Evolutionary conservation across 305 asterid species (phyloP).

Genomic region (Fraxinus sp.): DNA sequence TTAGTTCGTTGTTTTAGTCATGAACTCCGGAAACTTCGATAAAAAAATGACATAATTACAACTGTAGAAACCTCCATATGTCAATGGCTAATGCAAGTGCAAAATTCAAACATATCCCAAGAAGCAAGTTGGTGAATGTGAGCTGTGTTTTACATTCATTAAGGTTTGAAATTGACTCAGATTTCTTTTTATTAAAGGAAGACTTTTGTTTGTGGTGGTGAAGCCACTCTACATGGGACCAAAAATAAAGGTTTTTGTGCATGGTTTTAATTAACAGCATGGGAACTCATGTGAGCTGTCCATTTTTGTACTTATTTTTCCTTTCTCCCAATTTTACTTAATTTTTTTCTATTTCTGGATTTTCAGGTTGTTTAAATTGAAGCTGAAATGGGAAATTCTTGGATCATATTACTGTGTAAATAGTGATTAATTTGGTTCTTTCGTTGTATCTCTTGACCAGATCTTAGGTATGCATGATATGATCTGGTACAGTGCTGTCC

Average conservation of each 20-base stretch:
- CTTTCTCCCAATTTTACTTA: background rate
- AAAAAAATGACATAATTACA: conserved; percentile 38
- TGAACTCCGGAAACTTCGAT: background rate
- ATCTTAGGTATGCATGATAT: conserved; percentile 21
- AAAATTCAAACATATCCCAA: conserved; percentile 39
- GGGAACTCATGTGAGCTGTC: conserved; percentile 80
- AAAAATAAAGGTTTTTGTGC: conserved; percentile 37
- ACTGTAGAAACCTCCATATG: conserved; percentile 34
- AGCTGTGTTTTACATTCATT: conserved; percentile 36
- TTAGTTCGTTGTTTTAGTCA: background rate
- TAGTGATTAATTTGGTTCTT: conserved; percentile 25
- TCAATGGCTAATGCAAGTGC: conserved; percentile 30
- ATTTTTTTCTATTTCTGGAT: background rate
- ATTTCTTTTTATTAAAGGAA: conserved; percentile 18
- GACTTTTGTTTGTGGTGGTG: conserved; percentile 42
- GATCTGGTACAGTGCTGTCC: background rate
- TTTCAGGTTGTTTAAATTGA: conserved; percentile 13
- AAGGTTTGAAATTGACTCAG: conserved; percentile 38
- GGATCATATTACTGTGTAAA: background rate
- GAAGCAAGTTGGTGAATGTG: conserved; percentile 35
- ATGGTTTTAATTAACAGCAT: conserved; percentile 46
- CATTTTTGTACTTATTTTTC: conserved; percentile 27
- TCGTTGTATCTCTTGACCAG: conserved; percentile 21
- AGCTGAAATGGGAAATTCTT: background rate
- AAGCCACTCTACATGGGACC: conserved; percentile 49